A percentile compares a stretch with the other conserved stretches of the same genome.
These are phyloP conservation scores for Macrolepiota fuliginosa DNA, from an alignment of 768 basidiomycete species.

Conservation along the genomic window DNA sequence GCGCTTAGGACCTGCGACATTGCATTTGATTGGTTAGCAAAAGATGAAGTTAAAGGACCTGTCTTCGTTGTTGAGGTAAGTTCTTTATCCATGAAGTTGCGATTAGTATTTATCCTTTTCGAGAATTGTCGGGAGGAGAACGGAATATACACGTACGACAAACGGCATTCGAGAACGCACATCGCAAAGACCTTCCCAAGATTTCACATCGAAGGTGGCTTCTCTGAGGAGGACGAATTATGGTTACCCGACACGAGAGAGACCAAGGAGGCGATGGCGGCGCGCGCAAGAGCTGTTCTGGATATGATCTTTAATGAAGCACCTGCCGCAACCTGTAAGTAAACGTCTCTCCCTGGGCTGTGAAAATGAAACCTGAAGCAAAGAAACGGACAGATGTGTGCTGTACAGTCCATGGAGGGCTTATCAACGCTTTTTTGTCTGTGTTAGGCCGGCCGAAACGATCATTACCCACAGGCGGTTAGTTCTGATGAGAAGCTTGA, in stretches of 20 bases:
- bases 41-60: conserved; percentile 21
- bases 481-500: conserved; percentile 17
- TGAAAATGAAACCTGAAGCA: background rate
- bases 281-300: conserved; percentile 48
- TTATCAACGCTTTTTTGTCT: conserved; percentile 54
- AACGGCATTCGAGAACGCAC: conserved; percentile 46
- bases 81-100: background rate
- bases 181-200: conserved; percentile 48
- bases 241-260: conserved; percentile 61
- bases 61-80: conserved; percentile 56
- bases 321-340: conserved; percentile 44
- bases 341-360: background rate
- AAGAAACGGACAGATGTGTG: conserved; percentile 48
- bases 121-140: conserved; percentile 69
- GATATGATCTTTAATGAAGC: conserved; percentile 53
- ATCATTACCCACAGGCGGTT: conserved; percentile 62
- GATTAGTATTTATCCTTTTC: background rate
- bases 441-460: conserved; percentile 44
- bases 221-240: conserved; percentile 61
- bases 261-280: conserved; percentile 39
- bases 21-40: conserved; percentile 42
- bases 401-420: conserved; percentile 64
- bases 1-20: conserved; percentile 56
- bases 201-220: conserved; percentile 53
- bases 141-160: conserved; percentile 72